Conservation (phyloP, 192 early-diverging fungal species). For the Bifiguratus adelaidae region DNA sequence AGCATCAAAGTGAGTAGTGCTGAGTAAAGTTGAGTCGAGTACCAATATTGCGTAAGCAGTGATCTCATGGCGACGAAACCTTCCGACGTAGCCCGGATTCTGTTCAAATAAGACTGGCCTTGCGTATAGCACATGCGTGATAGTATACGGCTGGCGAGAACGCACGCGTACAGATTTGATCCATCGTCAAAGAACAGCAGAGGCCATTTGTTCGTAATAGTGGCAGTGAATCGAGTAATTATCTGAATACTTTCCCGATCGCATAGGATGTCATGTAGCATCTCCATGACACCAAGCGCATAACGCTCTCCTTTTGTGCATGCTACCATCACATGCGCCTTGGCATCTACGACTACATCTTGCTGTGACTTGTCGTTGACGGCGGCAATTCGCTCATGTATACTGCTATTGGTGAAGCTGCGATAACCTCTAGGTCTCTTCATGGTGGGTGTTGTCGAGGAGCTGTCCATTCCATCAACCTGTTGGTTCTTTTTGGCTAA, state of each 20-base stretch:
- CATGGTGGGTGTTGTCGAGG: too few relatives aligned
- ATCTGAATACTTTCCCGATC: conserved; percentile 27
- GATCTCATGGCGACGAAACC: conserved; percentile 44
- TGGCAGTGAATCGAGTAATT: conserved; percentile 37
- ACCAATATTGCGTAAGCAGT: conserved; percentile 45
- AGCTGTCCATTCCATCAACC: too few relatives aligned
- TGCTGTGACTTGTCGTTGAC: too few relatives aligned
- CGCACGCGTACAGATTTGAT: conserved; percentile 39
- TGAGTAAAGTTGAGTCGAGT: conserved; percentile 43
- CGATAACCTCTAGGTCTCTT: too few relatives aligned
- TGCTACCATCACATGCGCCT: too few relatives aligned
- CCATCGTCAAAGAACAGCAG: conserved; percentile 44
- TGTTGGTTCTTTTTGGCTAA: conserved; percentile 43
- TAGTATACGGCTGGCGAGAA: conserved; percentile 39
- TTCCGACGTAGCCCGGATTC: conserved; percentile 38
- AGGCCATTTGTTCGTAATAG: conserved; percentile 55
- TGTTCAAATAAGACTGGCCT: conserved; percentile 30
- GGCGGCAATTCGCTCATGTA: too few relatives aligned
- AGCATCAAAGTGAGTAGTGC: conserved; percentile 39
- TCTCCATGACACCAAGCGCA: conserved; percentile 53
- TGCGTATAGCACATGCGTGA: conserved; percentile 28
- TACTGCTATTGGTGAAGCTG: too few relatives aligned
- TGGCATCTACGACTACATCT: conserved; percentile 3
- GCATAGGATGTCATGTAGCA: conserved; percentile 50
- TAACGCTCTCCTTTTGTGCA: too few relatives aligned